Evolutionary conservation across 2,329 filamentous ascomycete genomes (phyloP).

Genomic region (Ophiostoma fasciatum): DNA sequence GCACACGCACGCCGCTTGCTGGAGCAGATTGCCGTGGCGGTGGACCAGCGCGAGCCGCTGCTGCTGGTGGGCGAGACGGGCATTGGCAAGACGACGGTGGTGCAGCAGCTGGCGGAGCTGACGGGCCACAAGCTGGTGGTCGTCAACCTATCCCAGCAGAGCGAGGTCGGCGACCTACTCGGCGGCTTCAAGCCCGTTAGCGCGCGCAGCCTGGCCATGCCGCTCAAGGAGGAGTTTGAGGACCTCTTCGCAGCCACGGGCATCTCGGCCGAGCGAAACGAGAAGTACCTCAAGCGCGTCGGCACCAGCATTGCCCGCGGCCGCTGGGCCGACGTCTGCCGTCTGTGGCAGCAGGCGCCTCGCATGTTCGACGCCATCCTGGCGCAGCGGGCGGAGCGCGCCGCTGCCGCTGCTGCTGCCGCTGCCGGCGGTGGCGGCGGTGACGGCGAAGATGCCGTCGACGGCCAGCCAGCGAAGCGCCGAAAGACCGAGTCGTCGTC

Average conservation of each 20-base stretch:
- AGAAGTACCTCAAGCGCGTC: conserved; percentile 69
- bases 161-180: conserved; percentile 86
- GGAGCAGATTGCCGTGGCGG: conserved; percentile 74
- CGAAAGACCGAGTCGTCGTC: conserved; percentile 44
- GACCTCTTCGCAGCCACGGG: conserved; percentile 71
- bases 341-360: conserved; percentile 77
- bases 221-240: conserved; percentile 87
- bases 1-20: conserved; percentile 70
- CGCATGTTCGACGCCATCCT: conserved; percentile 70
- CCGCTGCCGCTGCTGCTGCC: neutral
- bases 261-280: conserved; percentile 78
- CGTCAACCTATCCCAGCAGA: conserved; percentile 95
- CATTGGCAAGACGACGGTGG: conserved; percentile 92
- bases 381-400: conserved; percentile 32
- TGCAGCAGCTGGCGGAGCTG: conserved; percentile 78
- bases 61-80: conserved; percentile 96
- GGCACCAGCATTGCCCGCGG: conserved; percentile 65
- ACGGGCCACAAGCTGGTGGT: conserved; percentile 78
- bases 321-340: conserved; percentile 77
- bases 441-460: conserved; percentile 25
- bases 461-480: conserved; percentile 52
- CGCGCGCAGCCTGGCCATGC: conserved; percentile 71
- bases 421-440: conserved; percentile 22
- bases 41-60: conserved; percentile 74
- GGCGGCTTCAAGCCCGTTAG: conserved; percentile 96